phyloP scores from a whole-genome alignment of 2,329 filamentous ascomycete species.

The Sporothrix pseudoabietina region DNA sequence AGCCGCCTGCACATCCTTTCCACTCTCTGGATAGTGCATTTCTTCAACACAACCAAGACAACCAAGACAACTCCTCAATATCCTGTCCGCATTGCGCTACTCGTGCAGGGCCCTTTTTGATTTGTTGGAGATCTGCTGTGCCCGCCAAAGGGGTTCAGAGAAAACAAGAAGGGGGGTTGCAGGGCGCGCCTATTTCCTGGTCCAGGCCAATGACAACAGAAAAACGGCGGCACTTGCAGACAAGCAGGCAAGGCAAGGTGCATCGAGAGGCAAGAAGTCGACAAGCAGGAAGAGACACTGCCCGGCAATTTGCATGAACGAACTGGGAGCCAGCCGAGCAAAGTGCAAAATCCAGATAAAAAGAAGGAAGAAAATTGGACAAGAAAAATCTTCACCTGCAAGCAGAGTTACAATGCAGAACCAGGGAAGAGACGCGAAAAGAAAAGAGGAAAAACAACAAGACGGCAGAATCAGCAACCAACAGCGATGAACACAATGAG shows the following conservation, averaged over 20 bases:
- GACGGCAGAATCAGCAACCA: background rate
- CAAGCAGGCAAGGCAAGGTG: background rate
- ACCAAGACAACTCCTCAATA: background rate
- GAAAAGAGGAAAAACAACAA: background rate
- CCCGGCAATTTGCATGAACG: background rate
- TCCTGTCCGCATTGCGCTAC: background rate
- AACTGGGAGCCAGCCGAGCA: background rate
- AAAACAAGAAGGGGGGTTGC: background rate
- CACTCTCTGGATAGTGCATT: background rate
- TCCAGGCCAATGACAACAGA: background rate
- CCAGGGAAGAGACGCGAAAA: background rate
- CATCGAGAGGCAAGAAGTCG: background rate
- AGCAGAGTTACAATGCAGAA: constrained; percentile 5
- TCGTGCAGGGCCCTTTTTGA: background rate
- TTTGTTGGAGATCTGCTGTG: background rate
- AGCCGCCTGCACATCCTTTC: background rate
- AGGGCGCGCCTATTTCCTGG: constrained; percentile 7
- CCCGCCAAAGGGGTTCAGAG: background rate
- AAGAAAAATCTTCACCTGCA: background rate
- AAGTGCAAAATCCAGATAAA: background rate
- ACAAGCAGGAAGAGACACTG: background rate
- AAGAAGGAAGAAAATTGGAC: background rate
- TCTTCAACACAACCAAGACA: background rate
- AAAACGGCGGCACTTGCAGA: constrained; percentile 1
- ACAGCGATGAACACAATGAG: background rate